Percentiles rank a stretch among this genome's conserved stretches.
Evolutionary conservation across 2,329 filamentous ascomycete genomes (phyloP).

Genomic region (Endothia cerciana): DNA sequence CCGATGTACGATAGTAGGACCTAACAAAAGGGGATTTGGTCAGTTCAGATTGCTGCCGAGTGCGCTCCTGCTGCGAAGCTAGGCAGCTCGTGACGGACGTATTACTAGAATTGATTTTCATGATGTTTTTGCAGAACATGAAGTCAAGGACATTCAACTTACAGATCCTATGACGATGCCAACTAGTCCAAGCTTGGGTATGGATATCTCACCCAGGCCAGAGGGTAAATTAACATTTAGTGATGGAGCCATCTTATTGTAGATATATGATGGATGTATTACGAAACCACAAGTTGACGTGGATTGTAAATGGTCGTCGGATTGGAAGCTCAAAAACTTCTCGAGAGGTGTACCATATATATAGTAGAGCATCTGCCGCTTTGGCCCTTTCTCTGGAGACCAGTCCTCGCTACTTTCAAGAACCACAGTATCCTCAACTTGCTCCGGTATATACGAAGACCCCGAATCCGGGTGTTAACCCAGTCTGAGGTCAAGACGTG

Average conservation of each 20-base stretch:
- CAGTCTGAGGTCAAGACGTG: not conserved
- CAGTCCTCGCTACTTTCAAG: not conserved
- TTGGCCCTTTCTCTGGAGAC: not conserved
- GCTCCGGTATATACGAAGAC: not conserved
- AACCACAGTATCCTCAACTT: not conserved
- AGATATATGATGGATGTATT: not conserved
- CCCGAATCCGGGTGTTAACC: not conserved
- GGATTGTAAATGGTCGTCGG: not conserved
- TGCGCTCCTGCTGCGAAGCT: not conserved
- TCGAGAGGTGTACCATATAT: not conserved
- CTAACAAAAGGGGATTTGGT: not conserved
- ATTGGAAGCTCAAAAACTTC: not conserved
- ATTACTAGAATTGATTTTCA: too few species aligned
- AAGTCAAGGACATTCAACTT: not conserved
- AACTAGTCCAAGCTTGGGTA: not conserved
- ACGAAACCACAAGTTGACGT: not conserved
- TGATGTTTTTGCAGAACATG: too few species aligned
- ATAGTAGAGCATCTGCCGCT: not conserved
- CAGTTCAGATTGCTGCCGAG: not conserved
- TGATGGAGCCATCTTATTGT: constrained; percentile 8
- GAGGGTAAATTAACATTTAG: not conserved
- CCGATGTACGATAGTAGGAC: constrained; percentile 9
- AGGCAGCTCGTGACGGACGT: too few species aligned
- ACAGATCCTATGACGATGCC: not conserved
- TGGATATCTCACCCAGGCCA: not conserved